These are phyloP conservation scores for Corymbia citriodora DNA, from an alignment of 441 rosid species.

Conservation along the genomic window DNA sequence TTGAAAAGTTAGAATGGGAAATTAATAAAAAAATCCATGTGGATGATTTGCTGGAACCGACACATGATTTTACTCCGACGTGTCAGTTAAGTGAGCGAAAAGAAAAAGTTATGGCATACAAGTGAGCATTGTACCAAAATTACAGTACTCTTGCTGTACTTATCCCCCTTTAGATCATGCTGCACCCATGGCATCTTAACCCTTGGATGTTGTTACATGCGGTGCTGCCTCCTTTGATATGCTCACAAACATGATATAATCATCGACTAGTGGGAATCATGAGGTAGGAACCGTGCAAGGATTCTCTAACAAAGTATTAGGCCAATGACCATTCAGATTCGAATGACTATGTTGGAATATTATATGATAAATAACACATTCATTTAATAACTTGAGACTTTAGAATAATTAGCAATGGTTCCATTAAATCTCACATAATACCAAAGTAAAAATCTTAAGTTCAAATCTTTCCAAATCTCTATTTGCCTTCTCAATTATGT, in stretches of 20 bases:
- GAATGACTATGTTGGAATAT: neutral
- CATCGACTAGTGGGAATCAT: neutral
- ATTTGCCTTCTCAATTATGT: too few species aligned
- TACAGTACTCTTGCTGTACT: too few species aligned
- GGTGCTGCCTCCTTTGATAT: neutral
- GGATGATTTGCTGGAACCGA: too few species aligned
- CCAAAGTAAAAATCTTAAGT: too few species aligned
- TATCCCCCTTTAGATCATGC: accelerated
- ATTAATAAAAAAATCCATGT: too few species aligned
- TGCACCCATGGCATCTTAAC: neutral
- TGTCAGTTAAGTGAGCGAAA: too few species aligned
- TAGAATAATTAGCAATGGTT: neutral
- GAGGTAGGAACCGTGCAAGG: neutral
- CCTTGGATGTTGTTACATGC: neutral
- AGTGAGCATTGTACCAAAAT: neutral
- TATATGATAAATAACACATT: too few species aligned
- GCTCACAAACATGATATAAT: neutral
- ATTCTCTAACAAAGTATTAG: neutral
- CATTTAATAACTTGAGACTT: neutral
- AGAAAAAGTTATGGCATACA: too few species aligned
- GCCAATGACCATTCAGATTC: neutral
- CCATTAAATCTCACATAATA: neutral
- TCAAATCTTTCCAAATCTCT: too few species aligned
- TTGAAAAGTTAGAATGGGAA: too few species aligned
- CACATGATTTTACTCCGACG: too few species aligned